Evolutionary conservation across 371 early-diverging fungal genomes (phyloP), one percentile per base, ranked within the genome.

Genomic region (Lichtheimia corymbifera): DNA sequence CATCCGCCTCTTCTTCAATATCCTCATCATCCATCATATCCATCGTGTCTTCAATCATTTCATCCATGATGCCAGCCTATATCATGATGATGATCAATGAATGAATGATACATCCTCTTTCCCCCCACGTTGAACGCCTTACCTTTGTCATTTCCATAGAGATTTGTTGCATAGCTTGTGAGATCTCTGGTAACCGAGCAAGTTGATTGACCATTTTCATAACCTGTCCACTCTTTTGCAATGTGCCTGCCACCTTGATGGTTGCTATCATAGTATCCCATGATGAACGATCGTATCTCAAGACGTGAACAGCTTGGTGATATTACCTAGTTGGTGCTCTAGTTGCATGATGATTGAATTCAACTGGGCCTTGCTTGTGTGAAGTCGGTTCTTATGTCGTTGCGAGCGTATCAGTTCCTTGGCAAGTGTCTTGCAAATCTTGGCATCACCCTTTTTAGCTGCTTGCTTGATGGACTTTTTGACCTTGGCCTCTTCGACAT

Each of bases 131-230:
- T 13, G 0, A 22, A 7, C 3, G n/a, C 22, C 22, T 12, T 74
- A 91, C 92, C 85, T 93, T 96, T 75, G 89, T 94, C 96, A 98
- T 95, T 74, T 98, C 98, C 85, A 77, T 88, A 15, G 93, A 87
- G 90, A 97, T 88, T 69, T 94, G 93, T 68, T 90, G 88, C 92
- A 97, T 93, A 13, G 86, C 75, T 30, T 79, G 65, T 41, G 89
- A 84, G 43, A 97, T 86, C 73, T 94, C 90, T 14, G 96, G 97
- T 44, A 97, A 68, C 63, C 87, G 88, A 57, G 93, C 84, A 7
- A 97, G 75, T 61, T 76, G 79, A 70, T 96, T 96, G 41, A 97
- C 94, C 40, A 89, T 62, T 43, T 90, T 87, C 98, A 97, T 97
- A 18, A 96, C 87, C 58, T 93, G 92, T 9, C 93, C 89, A 58